phyloP scores from a whole-genome alignment of 768 basidiomycete species.

The Clitopilus passeckerianus region DNA sequence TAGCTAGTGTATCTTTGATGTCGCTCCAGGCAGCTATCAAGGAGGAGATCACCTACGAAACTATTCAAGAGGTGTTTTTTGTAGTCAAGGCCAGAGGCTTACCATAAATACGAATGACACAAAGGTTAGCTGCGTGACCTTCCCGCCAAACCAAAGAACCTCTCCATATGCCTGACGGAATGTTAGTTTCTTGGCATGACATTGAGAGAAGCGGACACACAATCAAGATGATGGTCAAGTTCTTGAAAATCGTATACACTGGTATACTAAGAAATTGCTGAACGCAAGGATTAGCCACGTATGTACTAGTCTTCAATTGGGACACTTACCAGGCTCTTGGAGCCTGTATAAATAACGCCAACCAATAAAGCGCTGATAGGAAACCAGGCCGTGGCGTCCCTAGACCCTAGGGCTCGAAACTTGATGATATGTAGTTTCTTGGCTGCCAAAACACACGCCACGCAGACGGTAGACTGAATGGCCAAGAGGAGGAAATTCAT shows the following conservation, averaged over 20 bases:
- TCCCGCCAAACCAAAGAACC: constrained; percentile 93
- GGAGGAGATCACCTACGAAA: constrained; percentile 77
- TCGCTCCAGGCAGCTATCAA: constrained; percentile 97
- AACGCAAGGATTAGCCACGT: background rate
- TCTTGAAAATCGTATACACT: constrained; percentile 99
- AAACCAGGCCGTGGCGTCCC: constrained; percentile 91
- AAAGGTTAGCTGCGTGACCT: constrained; percentile 82
- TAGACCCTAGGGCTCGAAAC: constrained; percentile 76
- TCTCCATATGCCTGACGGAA: constrained; percentile 85
- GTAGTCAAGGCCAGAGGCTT: constrained; percentile 8
- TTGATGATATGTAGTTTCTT: constrained; percentile 78
- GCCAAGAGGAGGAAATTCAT: constrained; percentile 96
- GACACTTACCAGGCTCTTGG: constrained; percentile 84
- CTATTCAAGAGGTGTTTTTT: background rate
- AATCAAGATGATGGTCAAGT: constrained; percentile 97
- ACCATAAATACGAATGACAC: constrained; percentile 93
- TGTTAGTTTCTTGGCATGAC: background rate
- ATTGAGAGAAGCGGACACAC: constrained; percentile 36
- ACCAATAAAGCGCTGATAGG: constrained; percentile 92
- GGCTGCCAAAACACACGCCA: constrained; percentile 63
- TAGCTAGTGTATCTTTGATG: constrained; percentile 15
- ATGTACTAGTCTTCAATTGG: background rate
- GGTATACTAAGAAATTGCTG: constrained; percentile 98
- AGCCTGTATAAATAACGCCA: constrained; percentile 94
- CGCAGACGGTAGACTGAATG: constrained; percentile 88